Evolutionary conservation across 768 basidiomycete genomes (phyloP), one percentile per base, ranked within the genome.

Genomic region (Leccinum broughii): DNA sequence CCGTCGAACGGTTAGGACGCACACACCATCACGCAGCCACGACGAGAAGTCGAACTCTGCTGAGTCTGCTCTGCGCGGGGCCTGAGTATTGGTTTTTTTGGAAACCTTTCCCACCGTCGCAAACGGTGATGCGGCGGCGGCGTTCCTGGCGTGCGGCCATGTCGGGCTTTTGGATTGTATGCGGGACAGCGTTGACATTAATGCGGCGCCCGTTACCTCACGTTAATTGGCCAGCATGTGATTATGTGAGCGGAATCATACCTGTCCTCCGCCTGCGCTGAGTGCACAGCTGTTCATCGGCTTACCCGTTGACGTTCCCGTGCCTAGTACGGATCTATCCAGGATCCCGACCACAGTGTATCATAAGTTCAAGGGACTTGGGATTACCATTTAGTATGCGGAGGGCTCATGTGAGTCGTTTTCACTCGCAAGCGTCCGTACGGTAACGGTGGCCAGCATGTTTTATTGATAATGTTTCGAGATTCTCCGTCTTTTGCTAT

Each of bases 251-350:
- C 39, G 20, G n/a, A 50, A 44, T 22, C 13, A 22, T 39, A n/a
- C 5, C 8, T 13, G 41, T 20, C 44, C 30, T 30, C 44, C 44
- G 44, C 41, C n/a, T 41, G 17, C 44, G 44, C 20, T 20, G 41
- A 20, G 39, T 8, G 39, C 39, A 41, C n/a, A 44, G 41, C 4
- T 20, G n/a, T 20, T 13, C 44, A 11, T 13, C 20, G 44, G 11
- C 20, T 41, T 22, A 39, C 30, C 22, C 20, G 24, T 56, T 15
- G 51, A 58, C 35, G 41, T 41, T 28, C 37, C 50, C 46, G 58
- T 54, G 30, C 15, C 8, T 30, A 30, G 28, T 41, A 70, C 64
- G 68, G 69, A 68, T 63, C 66, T 55, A 41, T 7, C 35, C 51
- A 61, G 64, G 60, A 41, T 54, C 55, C 30, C 24, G 56, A 34